Conservation (phyloP, 169 alveolate species). For the Plasmodium berghei region DNA sequence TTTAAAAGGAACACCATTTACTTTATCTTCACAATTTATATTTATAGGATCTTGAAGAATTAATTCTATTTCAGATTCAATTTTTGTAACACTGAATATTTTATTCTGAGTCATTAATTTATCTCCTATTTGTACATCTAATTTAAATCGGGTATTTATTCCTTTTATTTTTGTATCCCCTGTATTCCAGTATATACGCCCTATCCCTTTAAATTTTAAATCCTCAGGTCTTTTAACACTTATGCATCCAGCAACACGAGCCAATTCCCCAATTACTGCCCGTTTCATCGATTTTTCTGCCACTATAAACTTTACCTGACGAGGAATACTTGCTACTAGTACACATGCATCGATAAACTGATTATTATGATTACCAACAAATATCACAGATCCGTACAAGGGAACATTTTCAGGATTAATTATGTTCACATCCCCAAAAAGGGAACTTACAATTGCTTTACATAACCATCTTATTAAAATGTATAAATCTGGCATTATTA, state of each 20-base stretch:
- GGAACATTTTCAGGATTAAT: slow-evolving; percentile 92
- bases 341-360: slow-evolving; percentile 93
- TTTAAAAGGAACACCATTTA: slow-evolving; percentile 80
- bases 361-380: slow-evolving; percentile 94
- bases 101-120: slow-evolving; percentile 83
- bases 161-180: slow-evolving; percentile 84
- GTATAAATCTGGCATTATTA: slow-evolving; percentile 69
- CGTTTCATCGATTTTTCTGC: slow-evolving; percentile 88
- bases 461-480: slow-evolving; percentile 69
- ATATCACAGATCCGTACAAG: slow-evolving; percentile 90
- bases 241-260: slow-evolving; percentile 91
- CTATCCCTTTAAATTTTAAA: slow-evolving; percentile 88
- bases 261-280: slow-evolving; percentile 89
- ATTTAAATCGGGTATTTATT: slow-evolving; percentile 86
- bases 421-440: slow-evolving; percentile 83
- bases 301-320: slow-evolving; percentile 90
- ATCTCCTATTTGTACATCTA: slow-evolving; percentile 91
- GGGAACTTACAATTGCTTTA: slow-evolving; percentile 70
- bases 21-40: slow-evolving; percentile 80
- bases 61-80: slow-evolving; percentile 91
- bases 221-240: slow-evolving; percentile 92
- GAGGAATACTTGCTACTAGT: slow-evolving; percentile 90
- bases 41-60: slow-evolving; percentile 81
- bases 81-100: slow-evolving; percentile 84
- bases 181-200: slow-evolving; percentile 84